phyloP scores from a whole-genome alignment of 176 grass and related monocot species.

The Avena sativa region DNA sequence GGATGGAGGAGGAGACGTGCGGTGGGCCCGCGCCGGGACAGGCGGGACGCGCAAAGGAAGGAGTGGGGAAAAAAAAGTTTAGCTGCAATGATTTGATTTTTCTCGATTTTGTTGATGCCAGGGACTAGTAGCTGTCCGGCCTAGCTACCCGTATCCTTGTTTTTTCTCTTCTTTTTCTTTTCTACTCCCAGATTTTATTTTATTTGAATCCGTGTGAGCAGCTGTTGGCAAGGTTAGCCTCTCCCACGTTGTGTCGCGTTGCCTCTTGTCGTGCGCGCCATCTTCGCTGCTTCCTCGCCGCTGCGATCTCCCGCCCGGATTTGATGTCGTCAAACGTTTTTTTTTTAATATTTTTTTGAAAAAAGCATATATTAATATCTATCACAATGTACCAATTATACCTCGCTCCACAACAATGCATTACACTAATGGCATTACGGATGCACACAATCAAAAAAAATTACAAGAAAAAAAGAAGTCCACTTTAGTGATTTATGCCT shows the following conservation, averaged over 20 bases:
- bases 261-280: conserved; percentile 53
- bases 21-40: conserved; percentile 47
- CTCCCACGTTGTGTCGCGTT: conserved; percentile 35
- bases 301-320: not conserved
- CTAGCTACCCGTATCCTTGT: conserved; percentile 11
- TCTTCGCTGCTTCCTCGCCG: not conserved
- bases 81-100: conserved; percentile 26
- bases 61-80: not conserved
- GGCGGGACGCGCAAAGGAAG: conserved; percentile 45
- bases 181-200: not conserved
- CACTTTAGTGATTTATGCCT: too few relatives aligned
- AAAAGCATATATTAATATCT: too few relatives aligned
- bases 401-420: too few relatives aligned
- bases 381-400: too few relatives aligned
- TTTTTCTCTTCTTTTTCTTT: not conserved
- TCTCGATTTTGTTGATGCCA: conserved; percentile 37
- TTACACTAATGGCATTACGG: too few relatives aligned
- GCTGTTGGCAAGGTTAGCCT: conserved; percentile 19
- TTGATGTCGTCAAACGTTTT: not conserved
- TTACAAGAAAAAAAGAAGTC: too few relatives aligned
- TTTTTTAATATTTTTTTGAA: too few relatives aligned
- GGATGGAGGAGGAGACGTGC: conserved; percentile 40
- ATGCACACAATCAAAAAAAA: too few relatives aligned
- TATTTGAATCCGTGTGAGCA: not conserved
- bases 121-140: conserved; percentile 37